Evolutionary conservation across 106 monocot species (phyloP), one percentile per base, ranked within the genome.

Genomic region (Dendrobium chrysotoxum): DNA sequence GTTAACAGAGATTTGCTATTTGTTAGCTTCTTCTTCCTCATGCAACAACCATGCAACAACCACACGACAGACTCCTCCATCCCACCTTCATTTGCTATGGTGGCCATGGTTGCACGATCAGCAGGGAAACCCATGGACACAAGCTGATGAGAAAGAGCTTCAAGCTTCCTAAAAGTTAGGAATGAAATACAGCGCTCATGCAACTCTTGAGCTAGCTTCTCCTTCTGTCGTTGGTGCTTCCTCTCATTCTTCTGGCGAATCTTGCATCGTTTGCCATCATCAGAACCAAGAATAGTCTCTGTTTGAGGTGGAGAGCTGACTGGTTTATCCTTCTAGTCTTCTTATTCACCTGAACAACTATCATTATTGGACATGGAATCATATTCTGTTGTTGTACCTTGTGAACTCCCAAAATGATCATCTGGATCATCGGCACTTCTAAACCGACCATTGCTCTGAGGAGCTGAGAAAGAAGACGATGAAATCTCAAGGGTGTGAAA

Each of bases 241-340:
- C 75, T 92, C 85, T 98, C 97, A 77, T 98, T 98, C 85, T 92
- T 92, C 74, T 92, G 97, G 11, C 97, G 83, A 45, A 89, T 92
- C 83, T 94, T 98, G 16, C 94, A 94, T 16, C 97, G 81, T 85
- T 98, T 98, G 53, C 94, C 97, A 46, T n/a, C n/a, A 54, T 97
- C 91, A 77, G 84, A 88, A 20, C 93, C 92, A 7, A 90, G 90
- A 50, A 94, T 81, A 20, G 89, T 70, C 21, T 89, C 93, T 20
- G 41, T 21, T 7, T 75, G 85, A 38, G 78, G 25, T 6, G 80
- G 31, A 53, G 50, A 64, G 71, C 35, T 86, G 35, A 65, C 77
- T 44, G 75, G 75, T 68, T 89, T 91, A 45, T 92, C 90, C 45
- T 92, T 91, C 11, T 53, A 87, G 75, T 94, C 94, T 79, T 98